phyloP scores from a whole-genome alignment of 768 basidiomycete species.

The Trametes elegans region DNA sequence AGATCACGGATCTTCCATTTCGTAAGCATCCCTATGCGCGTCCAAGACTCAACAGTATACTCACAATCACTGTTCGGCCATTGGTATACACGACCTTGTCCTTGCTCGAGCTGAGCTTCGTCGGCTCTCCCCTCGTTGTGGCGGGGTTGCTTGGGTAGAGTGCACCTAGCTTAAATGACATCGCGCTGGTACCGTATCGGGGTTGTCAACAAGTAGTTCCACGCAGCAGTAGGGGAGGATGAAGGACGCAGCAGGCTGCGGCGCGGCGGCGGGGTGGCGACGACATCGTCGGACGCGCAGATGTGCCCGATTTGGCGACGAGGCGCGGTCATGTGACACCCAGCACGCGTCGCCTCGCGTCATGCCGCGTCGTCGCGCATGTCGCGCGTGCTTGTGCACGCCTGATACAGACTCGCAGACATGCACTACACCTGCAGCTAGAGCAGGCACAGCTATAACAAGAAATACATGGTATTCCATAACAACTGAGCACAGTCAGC shows the following conservation, averaged over 20 bases:
- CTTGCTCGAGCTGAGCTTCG: constrained; percentile 71
- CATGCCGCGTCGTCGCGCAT: not conserved
- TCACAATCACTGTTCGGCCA: constrained; percentile 80
- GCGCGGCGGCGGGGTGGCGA: not conserved
- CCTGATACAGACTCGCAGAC: too few species aligned
- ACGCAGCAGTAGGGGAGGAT: not conserved
- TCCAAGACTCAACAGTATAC: constrained; percentile 31
- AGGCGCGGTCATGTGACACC: constrained; percentile 15
- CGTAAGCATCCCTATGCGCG: not conserved
- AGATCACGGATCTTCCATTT: constrained; percentile 72
- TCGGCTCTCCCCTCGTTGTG: constrained; percentile 64
- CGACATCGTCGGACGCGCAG: constrained; percentile 9
- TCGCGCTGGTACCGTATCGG: constrained; percentile 21
- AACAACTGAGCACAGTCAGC: not conserved
- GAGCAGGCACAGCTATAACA: too few species aligned
- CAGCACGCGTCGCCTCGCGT: constrained; percentile 11
- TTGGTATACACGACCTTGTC: constrained; percentile 86
- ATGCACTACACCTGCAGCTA: too few species aligned
- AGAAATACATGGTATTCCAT: too few species aligned
- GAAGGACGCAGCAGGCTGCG: not conserved
- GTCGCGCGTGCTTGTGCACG: too few species aligned
- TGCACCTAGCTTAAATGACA: constrained; percentile 50
- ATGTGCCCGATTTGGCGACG: constrained; percentile 19
- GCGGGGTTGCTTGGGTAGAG: constrained; percentile 69
- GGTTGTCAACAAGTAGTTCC: not conserved